Conservation (phyloP, 208 protist genomes). For the Trypanosoma grayi region DNA sequence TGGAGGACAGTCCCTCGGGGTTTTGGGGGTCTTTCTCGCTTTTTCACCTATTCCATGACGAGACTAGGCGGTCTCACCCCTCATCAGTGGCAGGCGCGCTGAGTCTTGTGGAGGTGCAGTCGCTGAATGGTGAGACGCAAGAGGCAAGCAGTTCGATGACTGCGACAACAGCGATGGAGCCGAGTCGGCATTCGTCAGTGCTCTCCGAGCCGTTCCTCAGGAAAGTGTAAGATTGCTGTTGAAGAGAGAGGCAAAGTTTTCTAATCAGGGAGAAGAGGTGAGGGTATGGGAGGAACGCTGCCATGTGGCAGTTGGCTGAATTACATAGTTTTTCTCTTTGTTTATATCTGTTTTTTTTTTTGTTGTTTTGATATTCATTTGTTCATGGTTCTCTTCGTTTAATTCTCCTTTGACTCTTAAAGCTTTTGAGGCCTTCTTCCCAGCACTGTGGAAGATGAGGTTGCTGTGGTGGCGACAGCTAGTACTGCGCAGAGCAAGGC, state of each 20-base stretch:
- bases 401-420: background rate
- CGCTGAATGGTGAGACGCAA: background rate
- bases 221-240: background rate
- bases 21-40: constrained; percentile 57
- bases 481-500: background rate
- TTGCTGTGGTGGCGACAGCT: constrained; percentile 11
- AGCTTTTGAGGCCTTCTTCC: background rate
- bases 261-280: too few relatives aligned
- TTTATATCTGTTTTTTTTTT: too few relatives aligned
- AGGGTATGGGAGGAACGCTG: too few relatives aligned
- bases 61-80: background rate
- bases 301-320: too few relatives aligned
- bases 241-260: too few relatives aligned
- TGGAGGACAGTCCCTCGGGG: constrained; percentile 39
- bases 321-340: too few relatives aligned
- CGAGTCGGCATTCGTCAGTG: background rate
- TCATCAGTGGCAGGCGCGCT: background rate
- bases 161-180: background rate
- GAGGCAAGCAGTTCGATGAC: background rate
- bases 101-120: background rate
- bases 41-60: constrained; percentile 2
- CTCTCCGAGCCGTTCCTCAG: constrained; percentile 10
- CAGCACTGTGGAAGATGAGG: too few relatives aligned
- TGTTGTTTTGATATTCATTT: background rate
- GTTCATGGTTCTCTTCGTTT: background rate